Evolutionary conservation across 768 basidiomycete genomes (phyloP).

Genomic region (Antrodiella citrinella): DNA sequence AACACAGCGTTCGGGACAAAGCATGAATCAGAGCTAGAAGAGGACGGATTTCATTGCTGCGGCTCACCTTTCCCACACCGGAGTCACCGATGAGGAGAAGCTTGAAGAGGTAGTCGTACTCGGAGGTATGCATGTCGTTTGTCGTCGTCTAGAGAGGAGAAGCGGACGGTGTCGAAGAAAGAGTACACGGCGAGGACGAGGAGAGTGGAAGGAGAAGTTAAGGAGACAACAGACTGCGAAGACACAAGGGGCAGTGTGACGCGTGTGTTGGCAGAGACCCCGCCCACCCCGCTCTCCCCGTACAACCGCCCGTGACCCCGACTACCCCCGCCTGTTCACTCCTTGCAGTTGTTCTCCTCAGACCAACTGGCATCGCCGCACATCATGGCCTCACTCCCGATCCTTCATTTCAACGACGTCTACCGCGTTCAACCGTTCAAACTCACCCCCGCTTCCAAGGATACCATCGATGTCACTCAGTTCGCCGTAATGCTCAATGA

Average conservation of each 20-base stretch:
- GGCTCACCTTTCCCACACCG: slow-evolving; percentile 81
- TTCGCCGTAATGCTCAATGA: slow-evolving; percentile 67
- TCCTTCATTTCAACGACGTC: slow-evolving; percentile 76
- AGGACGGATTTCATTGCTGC: neutral
- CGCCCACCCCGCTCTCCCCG: neutral
- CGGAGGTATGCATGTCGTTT: slow-evolving; percentile 18
- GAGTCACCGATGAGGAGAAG: slow-evolving; percentile 91
- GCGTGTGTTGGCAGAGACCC: neutral
- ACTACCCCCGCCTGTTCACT: neutral
- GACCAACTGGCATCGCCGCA: neutral
- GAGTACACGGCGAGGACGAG: neutral
- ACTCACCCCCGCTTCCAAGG: slow-evolving; percentile 36
- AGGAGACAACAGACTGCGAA: neutral
- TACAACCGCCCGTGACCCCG: neutral
- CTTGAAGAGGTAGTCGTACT: slow-evolving; percentile 95
- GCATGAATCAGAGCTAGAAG: no score
- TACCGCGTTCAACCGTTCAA: slow-evolving; percentile 80
- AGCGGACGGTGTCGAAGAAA: slow-evolving; percentile 5
- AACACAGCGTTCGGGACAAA: neutral
- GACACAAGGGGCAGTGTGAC: neutral
- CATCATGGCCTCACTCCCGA: slow-evolving; percentile 31
- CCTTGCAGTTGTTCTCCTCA: neutral
- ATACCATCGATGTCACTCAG: slow-evolving; percentile 82
- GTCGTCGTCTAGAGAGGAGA: neutral
- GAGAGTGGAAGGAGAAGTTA: neutral